Percentiles rank a stretch among this genome's conserved stretches.
Evolutionary conservation across 2,329 filamentous ascomycete genomes (phyloP).

Genomic region (Alternaria sp.): DNA sequence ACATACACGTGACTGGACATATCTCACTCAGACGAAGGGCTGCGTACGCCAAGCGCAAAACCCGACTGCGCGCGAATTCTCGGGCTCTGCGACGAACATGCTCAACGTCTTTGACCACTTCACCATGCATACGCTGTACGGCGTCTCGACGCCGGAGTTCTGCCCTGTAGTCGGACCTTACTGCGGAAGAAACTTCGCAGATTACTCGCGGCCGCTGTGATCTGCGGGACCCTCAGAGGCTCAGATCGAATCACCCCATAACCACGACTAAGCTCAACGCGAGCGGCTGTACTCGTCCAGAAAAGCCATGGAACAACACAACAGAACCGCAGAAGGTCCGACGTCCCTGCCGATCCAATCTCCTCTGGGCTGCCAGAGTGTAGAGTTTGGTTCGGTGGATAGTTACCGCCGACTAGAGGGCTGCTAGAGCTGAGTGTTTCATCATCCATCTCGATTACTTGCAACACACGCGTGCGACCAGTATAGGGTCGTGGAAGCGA

Average conservation of each 20-base stretch:
- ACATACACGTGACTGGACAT: background rate
- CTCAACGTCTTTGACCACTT: background rate
- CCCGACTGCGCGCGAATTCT: background rate
- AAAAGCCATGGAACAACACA: constrained; percentile 8
- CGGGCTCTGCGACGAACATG: background rate
- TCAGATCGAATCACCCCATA: background rate
- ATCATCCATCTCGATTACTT: constrained; percentile 4
- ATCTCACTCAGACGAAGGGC: background rate
- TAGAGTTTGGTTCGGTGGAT: constrained; percentile 13
- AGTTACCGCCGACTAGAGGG: constrained; percentile 13
- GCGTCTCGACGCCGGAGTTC: background rate
- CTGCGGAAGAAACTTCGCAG: background rate
- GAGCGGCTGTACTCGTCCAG: constrained; percentile 5
- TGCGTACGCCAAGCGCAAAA: background rate
- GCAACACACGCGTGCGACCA: background rate
- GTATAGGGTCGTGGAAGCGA: constrained; percentile 5
- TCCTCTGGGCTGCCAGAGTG: background rate
- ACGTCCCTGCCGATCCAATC: constrained; percentile 12
- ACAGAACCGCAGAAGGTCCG: constrained; percentile 13
- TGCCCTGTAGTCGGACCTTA: background rate
- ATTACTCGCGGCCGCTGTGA: background rate
- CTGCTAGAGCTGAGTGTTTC: constrained; percentile 9
- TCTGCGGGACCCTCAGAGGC: background rate
- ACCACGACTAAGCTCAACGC: constrained; percentile 3
- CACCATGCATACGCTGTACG: background rate